Percentiles rank a stretch among this genome's conserved stretches.
Conservation (phyloP, 176 grass and related monocot species). For the Olyra latifolia region DNA sequence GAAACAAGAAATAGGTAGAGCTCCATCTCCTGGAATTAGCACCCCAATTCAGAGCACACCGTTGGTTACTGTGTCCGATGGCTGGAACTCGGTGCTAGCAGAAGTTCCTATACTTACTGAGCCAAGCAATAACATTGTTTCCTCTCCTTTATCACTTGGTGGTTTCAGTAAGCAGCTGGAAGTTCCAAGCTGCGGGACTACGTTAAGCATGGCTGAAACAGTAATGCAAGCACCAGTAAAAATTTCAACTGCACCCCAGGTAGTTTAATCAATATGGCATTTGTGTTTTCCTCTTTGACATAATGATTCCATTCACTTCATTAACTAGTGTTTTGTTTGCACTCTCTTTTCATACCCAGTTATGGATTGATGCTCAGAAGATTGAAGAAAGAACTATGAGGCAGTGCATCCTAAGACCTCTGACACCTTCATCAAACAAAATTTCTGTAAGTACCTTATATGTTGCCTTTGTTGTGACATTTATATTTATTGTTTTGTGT, state of each 20-base stretch:
- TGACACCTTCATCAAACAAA: conserved; percentile 69
- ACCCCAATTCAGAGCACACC: conserved; percentile 65
- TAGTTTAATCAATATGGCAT: conserved; percentile 26
- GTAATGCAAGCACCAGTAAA: conserved; percentile 60
- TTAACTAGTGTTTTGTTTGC: conserved; percentile 3
- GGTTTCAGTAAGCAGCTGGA: conserved; percentile 35
- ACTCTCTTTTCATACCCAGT: conserved; percentile 30
- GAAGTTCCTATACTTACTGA: conserved; percentile 49
- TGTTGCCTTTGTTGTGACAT: neutral
- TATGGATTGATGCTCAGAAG: conserved; percentile 60
- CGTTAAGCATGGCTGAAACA: conserved; percentile 76
- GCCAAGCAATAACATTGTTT: conserved; percentile 32
- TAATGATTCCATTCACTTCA: neutral
- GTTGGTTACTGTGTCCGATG: conserved; percentile 30
- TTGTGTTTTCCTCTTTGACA: neutral
- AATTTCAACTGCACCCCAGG: conserved; percentile 62
- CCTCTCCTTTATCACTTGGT: conserved; percentile 24
- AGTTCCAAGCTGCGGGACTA: conserved; percentile 24
- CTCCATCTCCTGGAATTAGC: conserved; percentile 66
- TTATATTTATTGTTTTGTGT: conserved; percentile 15
- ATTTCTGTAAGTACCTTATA: conserved; percentile 47
- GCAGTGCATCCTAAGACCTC: conserved; percentile 67
- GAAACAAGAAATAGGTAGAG: conserved; percentile 45
- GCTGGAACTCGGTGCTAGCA: conserved; percentile 65
- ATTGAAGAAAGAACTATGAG: conserved; percentile 68